Evolutionary conservation across 164 flowering plant genomes (phyloP), one percentile per base, ranked within the genome.

Genomic region (Liriodendron chinense): DNA sequence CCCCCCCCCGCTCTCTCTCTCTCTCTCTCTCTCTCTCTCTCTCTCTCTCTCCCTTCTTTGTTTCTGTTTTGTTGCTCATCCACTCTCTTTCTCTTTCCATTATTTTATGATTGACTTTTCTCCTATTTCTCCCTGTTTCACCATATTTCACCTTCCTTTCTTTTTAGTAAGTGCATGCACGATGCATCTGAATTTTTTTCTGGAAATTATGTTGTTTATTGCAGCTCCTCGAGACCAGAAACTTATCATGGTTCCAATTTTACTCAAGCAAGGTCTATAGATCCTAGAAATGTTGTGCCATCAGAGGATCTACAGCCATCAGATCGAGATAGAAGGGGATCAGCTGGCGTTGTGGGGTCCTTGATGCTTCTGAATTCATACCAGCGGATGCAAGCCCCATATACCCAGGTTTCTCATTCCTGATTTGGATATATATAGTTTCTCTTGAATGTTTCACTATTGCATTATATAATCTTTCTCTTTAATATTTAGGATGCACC

Each of bases 331-430:
- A 84, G 97, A 81, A 91, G 85, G 78, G 98, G 98, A 22, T 91
- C 98, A 66, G 91, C 98, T 78, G 96, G 98, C 65, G 70, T 82
- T 20, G 89, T 85, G 9, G 93, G 88, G 62, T 81, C 92, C 59
- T 88, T 94, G 98, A 91, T 89, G 96, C 98, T 96, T 83, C 79
- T 96, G 81, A 90, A 91, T 56, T 89, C 96, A 75, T 56, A 68
- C 75, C 88, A 92, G 82, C 83, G 77, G 78, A 87, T 96, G 97
- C 98, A 94, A 87, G 90, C 87, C 69, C 99, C 99, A 65, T 86
- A 80, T 75, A 94, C 97, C 3, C 98, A 91, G 94, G 99, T 96
- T 77, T 72, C 47, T 65, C 48, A 16, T 53, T 68, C 61, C 70
- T 24, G 20, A 59, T 59, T 70, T 68, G 25, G 47, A 47, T 76